These are phyloP conservation scores for Aspergillus asperescens DNA, from an alignment of 495 filamentous ascomycete genomes.

Conservation along the genomic window DNA sequence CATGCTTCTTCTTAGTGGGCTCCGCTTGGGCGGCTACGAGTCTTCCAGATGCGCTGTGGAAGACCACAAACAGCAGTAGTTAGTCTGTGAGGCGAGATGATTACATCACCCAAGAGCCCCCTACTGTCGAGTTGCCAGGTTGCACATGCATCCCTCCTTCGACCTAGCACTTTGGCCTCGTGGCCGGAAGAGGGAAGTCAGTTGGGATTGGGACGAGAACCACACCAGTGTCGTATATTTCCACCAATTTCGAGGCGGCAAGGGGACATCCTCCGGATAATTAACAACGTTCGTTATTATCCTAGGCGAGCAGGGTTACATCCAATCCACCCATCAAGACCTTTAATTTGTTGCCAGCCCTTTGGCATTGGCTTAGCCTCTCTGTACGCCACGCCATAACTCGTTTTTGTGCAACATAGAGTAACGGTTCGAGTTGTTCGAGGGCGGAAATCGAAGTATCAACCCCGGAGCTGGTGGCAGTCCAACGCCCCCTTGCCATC, in stretches of 20 bases:
- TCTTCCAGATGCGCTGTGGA: constrained; percentile 14
- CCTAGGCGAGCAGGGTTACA: constrained; percentile 21
- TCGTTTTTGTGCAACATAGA: constrained; percentile 4
- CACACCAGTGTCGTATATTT: not conserved
- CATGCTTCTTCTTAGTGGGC: constrained; percentile 3
- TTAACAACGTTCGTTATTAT: constrained; percentile 12
- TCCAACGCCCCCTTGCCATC: not conserved
- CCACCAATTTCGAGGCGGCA: constrained; percentile 13
- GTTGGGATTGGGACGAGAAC: not conserved
- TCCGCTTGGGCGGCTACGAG: constrained; percentile 1
- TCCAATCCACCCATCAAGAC: constrained; percentile 8
- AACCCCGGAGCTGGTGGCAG: not conserved
- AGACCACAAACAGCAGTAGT: not conserved
- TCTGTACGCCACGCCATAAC: constrained; percentile 4
- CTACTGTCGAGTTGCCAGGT: not conserved
- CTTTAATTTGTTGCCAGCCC: constrained; percentile 25
- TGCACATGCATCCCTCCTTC: not conserved
- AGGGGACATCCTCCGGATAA: constrained; percentile 15
- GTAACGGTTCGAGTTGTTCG: not conserved
- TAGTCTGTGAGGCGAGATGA: constrained; percentile 1
- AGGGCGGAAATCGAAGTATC: constrained; percentile 5
- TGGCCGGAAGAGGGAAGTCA: not conserved
- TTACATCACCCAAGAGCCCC: not conserved
- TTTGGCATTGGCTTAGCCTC: constrained; percentile 21
- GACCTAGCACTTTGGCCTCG: not conserved